Evolutionary conservation across 2,329 filamentous ascomycete species (phyloP), one percentile per base, ranked within the genome.

Genomic region (Talaromyces sp.): DNA sequence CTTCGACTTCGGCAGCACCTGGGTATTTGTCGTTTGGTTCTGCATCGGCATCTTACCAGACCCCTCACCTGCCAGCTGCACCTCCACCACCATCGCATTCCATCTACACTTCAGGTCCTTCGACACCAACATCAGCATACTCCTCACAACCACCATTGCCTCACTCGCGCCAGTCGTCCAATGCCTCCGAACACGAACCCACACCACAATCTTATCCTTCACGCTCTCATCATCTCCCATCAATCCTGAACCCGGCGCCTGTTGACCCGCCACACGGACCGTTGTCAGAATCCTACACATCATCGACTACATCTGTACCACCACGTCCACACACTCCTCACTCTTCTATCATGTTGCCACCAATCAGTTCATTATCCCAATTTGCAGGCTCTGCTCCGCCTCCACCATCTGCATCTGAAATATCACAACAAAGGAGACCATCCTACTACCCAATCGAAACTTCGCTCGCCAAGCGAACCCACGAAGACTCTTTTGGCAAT

Each of bases 1-100:
- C 75, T 1, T 78, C 79, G 33, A 74, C 79, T 15, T 58, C 69
- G 27, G 69, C 68, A 31, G 62, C 66, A 25, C 62, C 71, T 4
- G 69, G 70, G 22, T 77, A 77, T 60, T 71, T 71, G 69, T 82
- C 70, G 69, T 81, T 82, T 66, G 78, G 79, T 13, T 74, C 78
- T 45, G 72, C 75, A 5, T 77, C 77, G 37, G 68, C 72, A 9
- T 76, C 77, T 35, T 84, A 84, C 68, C 75, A 78, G 49, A 76
- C 80, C 45, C 74, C 77, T 50, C 61, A 60, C n/a, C 27, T 64
- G 35, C 63, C 63, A 19, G 63, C 63, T 62, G 60, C 61, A 22
- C 63, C 58, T 17, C 68, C 71, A 4, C 69, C 69, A 31, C 68
- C 72, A 4, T 69, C 69, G 17, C 82, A 82, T 22, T 56, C 49